These are phyloP conservation scores for Penicillium coffeae DNA, from an alignment of 495 filamentous ascomycete genomes.

Conservation along the genomic window DNA sequence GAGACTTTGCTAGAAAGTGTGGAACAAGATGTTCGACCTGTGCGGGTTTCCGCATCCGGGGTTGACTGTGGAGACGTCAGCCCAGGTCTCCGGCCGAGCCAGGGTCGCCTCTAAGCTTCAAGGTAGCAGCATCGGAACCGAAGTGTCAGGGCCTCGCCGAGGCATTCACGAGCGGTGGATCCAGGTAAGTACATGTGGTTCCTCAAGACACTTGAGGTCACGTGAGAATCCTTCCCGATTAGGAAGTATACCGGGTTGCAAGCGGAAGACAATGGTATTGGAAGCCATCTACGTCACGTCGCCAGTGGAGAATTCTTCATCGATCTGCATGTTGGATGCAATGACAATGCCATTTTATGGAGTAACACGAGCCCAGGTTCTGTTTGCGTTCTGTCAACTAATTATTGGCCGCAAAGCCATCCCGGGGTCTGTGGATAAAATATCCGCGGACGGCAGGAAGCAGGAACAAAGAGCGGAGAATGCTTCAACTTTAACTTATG, in stretches of 20 bases:
- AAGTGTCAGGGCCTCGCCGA: not conserved
- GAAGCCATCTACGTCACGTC: not conserved
- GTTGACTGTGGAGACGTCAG: constrained; percentile 16
- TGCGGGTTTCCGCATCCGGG: constrained; percentile 24
- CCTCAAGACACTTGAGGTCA: constrained; percentile 7
- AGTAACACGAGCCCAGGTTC: not conserved
- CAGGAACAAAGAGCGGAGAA: not conserved
- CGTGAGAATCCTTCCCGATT: constrained; percentile 11
- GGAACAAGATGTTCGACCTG: constrained; percentile 10
- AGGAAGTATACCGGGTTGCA: constrained; percentile 11
- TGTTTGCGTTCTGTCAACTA: too few species aligned
- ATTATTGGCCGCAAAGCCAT: not conserved
- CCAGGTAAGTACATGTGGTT: not conserved
- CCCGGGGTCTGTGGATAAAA: not conserved
- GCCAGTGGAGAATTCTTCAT: constrained; percentile 11
- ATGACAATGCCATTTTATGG: constrained; percentile 5
- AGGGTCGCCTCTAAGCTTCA: too few species aligned
- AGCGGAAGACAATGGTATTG: constrained; percentile 7
- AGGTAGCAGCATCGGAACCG: not conserved
- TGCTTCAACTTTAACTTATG: not conserved
- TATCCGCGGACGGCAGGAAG: not conserved
- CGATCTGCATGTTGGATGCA: not conserved
- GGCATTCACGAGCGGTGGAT: not conserved
- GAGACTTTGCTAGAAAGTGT: constrained; percentile 7
- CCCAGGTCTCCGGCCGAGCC: constrained; percentile 8